phyloP scores from a whole-genome alignment of 2,329 filamentous ascomycete species.

The Emmonsiellopsis sp. region DNA sequence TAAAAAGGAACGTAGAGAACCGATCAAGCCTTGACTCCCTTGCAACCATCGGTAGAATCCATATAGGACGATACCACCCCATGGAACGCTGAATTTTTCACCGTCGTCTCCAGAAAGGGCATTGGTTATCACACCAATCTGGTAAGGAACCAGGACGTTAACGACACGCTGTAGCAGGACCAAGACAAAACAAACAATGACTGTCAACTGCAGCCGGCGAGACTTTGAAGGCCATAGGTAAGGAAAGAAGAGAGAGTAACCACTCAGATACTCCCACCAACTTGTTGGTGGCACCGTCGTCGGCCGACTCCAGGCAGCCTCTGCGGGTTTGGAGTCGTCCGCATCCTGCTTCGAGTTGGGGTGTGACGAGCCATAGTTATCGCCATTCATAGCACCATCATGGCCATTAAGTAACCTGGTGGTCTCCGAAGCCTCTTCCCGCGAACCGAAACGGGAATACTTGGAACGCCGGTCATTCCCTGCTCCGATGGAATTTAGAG shows the following conservation, averaged over 20 bases:
- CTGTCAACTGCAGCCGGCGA: slow-evolving; percentile 62
- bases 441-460: slow-evolving; percentile 17
- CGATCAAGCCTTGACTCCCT: slow-evolving; percentile 77
- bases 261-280: slow-evolving; percentile 92
- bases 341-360: slow-evolving; percentile 21
- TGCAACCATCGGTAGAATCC: slow-evolving; percentile 73
- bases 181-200: slow-evolving; percentile 71
- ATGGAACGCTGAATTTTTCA: slow-evolving; percentile 51
- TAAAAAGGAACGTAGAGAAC: slow-evolving; percentile 68
- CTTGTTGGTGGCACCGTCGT: slow-evolving; percentile 75
- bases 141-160: slow-evolving; percentile 75
- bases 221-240: slow-evolving; percentile 93
- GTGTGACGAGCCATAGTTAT: slow-evolving; percentile 40
- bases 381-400: slow-evolving; percentile 34
- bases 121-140: slow-evolving; percentile 72
- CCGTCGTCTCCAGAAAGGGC: slow-evolving; percentile 54
- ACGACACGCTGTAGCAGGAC: slow-evolving; percentile 72
- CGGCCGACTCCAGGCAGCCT: slow-evolving; percentile 79
- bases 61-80: slow-evolving; percentile 65
- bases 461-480: slow-evolving; percentile 28
- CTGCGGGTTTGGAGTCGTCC: slow-evolving; percentile 38
- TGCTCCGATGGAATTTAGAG: slow-evolving; percentile 38
- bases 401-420: slow-evolving; percentile 31
- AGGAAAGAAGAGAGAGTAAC: slow-evolving; percentile 89
- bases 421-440: slow-evolving; percentile 33